These are phyloP conservation scores for Aspergillus kassunensis DNA, from an alignment of 495 filamentous ascomycete genomes.

Conservation along the genomic window DNA sequence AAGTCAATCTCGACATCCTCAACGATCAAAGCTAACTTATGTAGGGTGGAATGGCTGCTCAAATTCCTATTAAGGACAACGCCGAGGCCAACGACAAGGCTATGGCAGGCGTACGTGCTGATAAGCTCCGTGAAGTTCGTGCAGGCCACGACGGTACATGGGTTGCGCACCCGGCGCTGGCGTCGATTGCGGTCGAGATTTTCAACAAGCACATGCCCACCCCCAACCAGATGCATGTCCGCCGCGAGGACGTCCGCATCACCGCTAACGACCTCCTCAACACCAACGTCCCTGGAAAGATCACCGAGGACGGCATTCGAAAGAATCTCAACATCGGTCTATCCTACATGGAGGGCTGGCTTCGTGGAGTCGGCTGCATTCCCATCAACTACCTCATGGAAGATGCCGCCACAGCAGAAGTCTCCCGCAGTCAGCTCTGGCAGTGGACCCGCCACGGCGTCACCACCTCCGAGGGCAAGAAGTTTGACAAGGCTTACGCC, in stretches of 20 bases:
- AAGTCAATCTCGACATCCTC: conserved; percentile 9
- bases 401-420: conserved; percentile 96
- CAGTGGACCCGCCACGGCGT: conserved; percentile 91
- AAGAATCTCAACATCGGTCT: conserved; percentile 96
- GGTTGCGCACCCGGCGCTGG: conserved; percentile 96
- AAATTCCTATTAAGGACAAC: conserved; percentile 94
- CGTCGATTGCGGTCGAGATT: conserved; percentile 81
- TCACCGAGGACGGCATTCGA: conserved; percentile 94
- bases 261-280: conserved; percentile 90
- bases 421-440: conserved; percentile 89
- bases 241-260: conserved; percentile 85
- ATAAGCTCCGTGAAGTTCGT: conserved; percentile 94
- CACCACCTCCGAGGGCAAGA: conserved; percentile 82
- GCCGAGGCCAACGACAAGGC: conserved; percentile 25
- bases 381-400: conserved; percentile 99
- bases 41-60: conserved; percentile 92
- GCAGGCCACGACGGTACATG: conserved; percentile 96
- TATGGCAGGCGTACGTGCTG: conserved; percentile 88
- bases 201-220: conserved; percentile 99
- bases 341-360: conserved; percentile 98
- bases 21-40: neutral
- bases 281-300: conserved; percentile 92
- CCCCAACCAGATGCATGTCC: conserved; percentile 90
- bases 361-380: conserved; percentile 90
- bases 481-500: conserved; percentile 86